These are phyloP conservation scores for Corylus americana DNA, from an alignment of 306 rosid species.

Conservation along the genomic window DNA sequence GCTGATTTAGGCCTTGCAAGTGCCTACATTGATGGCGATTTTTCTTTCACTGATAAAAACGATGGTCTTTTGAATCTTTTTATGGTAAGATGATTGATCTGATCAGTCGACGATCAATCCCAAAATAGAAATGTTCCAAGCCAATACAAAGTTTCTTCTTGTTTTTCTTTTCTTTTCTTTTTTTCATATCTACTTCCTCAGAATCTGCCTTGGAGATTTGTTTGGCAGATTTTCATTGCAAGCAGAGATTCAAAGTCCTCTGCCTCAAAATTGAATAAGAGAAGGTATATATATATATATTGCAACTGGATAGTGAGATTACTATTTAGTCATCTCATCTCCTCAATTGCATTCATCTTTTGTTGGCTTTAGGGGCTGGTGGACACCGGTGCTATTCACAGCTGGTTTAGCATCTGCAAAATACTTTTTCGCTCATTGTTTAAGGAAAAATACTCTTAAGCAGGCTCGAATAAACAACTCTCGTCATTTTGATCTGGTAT, in stretches of 20 bases:
- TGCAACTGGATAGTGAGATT: background rate
- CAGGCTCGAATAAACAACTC: slow-evolving; percentile 92
- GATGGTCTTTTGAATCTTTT: slow-evolving; percentile 67
- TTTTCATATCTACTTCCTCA: background rate
- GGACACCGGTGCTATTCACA: background rate
- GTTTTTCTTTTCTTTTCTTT: too few species aligned
- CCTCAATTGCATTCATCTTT: background rate
- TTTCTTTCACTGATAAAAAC: slow-evolving; percentile 70
- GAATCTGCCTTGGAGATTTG: background rate
- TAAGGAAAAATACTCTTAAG: slow-evolving; percentile 80
- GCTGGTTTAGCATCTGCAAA: slow-evolving; percentile 37
- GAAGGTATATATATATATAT: slow-evolving; percentile 34
- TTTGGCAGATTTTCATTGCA: slow-evolving; percentile 75
- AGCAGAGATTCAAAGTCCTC: slow-evolving; percentile 65
- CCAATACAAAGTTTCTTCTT: background rate
- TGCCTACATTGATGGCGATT: slow-evolving; percentile 76
- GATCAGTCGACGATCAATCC: background rate
- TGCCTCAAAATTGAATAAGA: slow-evolving; percentile 48
- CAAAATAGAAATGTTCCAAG: background rate
- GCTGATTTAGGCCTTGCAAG: slow-evolving; percentile 95
- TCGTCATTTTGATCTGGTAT: slow-evolving; percentile 88
- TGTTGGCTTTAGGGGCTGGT: background rate
- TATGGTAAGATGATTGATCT: slow-evolving; percentile 42
- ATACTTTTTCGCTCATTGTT: slow-evolving; percentile 66
- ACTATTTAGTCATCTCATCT: background rate